Evolutionary conservation across 495 filamentous ascomycete species (phyloP).

Genomic region (Aspergillus leporis): DNA sequence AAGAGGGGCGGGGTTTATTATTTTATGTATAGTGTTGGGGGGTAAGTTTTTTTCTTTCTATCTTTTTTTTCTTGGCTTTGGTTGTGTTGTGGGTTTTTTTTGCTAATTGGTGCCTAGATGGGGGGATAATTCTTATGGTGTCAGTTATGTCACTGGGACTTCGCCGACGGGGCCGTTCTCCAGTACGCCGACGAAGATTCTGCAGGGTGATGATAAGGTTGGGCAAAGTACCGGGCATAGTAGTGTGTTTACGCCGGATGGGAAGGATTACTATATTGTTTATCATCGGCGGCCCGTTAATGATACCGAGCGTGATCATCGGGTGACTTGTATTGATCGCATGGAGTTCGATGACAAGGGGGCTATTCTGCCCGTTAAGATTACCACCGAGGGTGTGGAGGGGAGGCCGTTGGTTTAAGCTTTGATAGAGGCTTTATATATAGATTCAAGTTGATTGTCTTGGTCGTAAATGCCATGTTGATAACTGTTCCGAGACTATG

Average conservation of each 20-base stretch:
- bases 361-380: conserved; percentile 40
- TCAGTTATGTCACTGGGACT: conserved; percentile 45
- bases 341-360: conserved; percentile 48
- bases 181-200: conserved; percentile 34
- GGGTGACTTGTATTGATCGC: conserved; percentile 47
- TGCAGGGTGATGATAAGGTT: conserved; percentile 38
- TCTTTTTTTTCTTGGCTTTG: conserved; percentile 6
- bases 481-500: background rate
- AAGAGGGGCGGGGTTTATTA: conserved; percentile 46
- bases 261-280: conserved; percentile 50
- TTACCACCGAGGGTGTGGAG: conserved; percentile 37
- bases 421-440: background rate
- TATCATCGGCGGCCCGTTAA: conserved; percentile 47
- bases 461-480: background rate
- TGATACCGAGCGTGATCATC: conserved; percentile 44
- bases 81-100: background rate
- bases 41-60: conserved; percentile 16
- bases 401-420: conserved; percentile 13
- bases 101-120: conserved; percentile 24
- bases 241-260: conserved; percentile 42
- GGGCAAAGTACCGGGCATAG: conserved; percentile 46
- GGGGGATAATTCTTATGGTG: conserved; percentile 46
- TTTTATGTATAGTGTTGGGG: conserved; percentile 49
- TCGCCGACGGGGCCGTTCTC: conserved; percentile 46
- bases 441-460: background rate